phyloP scores from a whole-genome alignment of 2,329 filamentous ascomycete genomes.

The Microsporum canis region DNA sequence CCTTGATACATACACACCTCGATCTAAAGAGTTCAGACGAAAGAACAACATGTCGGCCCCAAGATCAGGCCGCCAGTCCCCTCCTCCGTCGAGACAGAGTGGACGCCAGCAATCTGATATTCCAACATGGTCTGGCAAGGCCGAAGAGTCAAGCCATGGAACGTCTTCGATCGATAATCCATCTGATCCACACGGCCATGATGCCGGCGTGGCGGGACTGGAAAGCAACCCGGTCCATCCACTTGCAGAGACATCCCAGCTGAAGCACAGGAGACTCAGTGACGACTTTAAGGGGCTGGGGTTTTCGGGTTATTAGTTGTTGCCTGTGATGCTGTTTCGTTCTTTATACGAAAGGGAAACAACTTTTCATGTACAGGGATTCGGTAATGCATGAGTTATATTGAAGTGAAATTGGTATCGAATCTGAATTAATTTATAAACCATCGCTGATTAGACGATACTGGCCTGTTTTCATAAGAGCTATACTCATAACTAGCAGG shows the following conservation, averaged over 20 bases:
- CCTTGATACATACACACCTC: not conserved
- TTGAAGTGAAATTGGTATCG: no score
- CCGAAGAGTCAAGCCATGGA: slow-evolving; percentile 34
- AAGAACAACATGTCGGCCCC: slow-evolving; percentile 51
- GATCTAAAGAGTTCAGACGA: not conserved
- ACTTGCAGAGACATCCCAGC: slow-evolving; percentile 24
- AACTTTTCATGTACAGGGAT: not conserved
- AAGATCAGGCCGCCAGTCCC: slow-evolving; percentile 62
- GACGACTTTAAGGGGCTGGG: not conserved
- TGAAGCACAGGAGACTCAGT: slow-evolving; percentile 19
- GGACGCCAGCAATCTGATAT: slow-evolving; percentile 52
- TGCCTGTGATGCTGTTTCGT: not conserved
- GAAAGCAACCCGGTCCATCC: slow-evolving; percentile 34
- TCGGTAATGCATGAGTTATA: not conserved
- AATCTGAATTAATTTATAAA: not conserved
- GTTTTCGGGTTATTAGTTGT: not conserved
- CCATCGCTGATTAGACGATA: not conserved
- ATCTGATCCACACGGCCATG: slow-evolving; percentile 27
- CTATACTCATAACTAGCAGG: slow-evolving; percentile 6
- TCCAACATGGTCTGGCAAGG: slow-evolving; percentile 25
- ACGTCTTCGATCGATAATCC: slow-evolving; percentile 30
- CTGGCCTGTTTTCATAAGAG: not conserved
- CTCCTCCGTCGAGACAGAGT: slow-evolving; percentile 56
- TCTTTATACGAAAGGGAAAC: no score
- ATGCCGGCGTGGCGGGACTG: slow-evolving; percentile 17